A percentile compares a stretch with the other conserved stretches of the same genome.
Conservation (phyloP, 169 alveolate species). For the Fabrea salina region DNA sequence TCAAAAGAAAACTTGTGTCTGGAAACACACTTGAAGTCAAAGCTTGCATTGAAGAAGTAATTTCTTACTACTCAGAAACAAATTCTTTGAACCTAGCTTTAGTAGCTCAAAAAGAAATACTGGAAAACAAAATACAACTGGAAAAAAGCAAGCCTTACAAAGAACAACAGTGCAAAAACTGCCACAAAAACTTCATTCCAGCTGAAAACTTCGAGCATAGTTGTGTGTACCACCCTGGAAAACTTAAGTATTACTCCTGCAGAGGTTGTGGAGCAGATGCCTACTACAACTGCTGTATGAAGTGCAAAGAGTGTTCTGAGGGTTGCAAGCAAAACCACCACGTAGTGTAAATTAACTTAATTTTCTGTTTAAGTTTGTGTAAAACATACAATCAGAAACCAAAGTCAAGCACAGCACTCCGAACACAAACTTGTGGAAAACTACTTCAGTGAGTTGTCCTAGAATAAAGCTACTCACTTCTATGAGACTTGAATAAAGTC, state of each 20-base stretch:
- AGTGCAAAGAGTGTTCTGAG: constrained; percentile 54
- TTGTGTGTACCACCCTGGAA: constrained; percentile 72
- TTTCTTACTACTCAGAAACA: no score
- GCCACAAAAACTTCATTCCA: constrained; percentile 37
- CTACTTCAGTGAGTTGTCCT: no score
- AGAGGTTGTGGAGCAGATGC: constrained; percentile 75
- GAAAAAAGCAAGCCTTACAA: not conserved
- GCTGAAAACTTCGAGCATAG: constrained; percentile 37
- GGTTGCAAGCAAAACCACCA: constrained; percentile 64
- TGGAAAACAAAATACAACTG: not conserved
- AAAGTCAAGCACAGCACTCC: no score
- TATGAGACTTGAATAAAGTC: no score
- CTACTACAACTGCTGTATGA: constrained; percentile 64
- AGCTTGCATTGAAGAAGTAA: no score
- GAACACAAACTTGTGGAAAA: no score
- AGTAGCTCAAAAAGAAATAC: not conserved
- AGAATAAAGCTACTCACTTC: no score
- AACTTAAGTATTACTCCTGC: constrained; percentile 65
- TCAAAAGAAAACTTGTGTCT: no score
- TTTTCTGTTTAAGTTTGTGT: no score
- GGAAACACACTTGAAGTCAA: no score
- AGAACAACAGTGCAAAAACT: constrained; percentile 31
- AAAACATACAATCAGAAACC: no score
- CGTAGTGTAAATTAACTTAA: constrained; percentile 43
- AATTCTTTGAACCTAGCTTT: no score